Evolutionary conservation across 1,284 basidiomycete species (phyloP), one percentile per base, ranked within the genome.

Genomic region (Sanguinoderma infundibulare): DNA sequence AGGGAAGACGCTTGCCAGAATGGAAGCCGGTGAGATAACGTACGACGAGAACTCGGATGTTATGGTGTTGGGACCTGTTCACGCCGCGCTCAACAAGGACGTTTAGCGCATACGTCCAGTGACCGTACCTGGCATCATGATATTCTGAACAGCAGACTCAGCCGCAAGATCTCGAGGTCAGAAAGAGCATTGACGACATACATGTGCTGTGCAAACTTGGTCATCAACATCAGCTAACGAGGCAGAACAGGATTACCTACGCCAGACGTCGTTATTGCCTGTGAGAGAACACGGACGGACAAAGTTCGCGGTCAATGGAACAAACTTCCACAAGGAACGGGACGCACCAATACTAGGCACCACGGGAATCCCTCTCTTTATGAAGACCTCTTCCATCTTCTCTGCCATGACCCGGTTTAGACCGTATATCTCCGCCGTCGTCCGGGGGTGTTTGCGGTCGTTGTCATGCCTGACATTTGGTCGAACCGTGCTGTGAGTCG

Each of bases 191-290:
- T n/a, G n/a, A 58, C 32, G 61, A 71, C 75, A 75, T 79, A 88
- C 87, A 78, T 94, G 86, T 67, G 91, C 81, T 92, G 69, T 64
- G 54, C 56, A 69, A 57, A 67, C 52, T 53, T 3, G 53, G 58
- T 57, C 30, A 57, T 65, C 28, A 60, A 56, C 55, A 24, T 40
- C 22, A 54, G 40, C 28, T 35, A 40, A 44, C 30, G 36, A 52
- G 57, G 55, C 15, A 39, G 47, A 51, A 22, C 32, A 55, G 54
- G 55, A 61, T 32, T 28, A 83, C 90, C 81, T 76, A 91, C 89
- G 93, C 87, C 90, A 94, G 59, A 95, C 85, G 78, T 95, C 93
- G 74, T 95, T 95, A 76, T 95, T 95, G 24, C 91, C 89, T 90
- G 63, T 20, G 57, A 40, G 55, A 59, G 28, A 20, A n/a, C 40